These are phyloP conservation scores for Dendrobium officinale DNA, from an alignment of 106 monocot species.

Conservation along the genomic window DNA sequence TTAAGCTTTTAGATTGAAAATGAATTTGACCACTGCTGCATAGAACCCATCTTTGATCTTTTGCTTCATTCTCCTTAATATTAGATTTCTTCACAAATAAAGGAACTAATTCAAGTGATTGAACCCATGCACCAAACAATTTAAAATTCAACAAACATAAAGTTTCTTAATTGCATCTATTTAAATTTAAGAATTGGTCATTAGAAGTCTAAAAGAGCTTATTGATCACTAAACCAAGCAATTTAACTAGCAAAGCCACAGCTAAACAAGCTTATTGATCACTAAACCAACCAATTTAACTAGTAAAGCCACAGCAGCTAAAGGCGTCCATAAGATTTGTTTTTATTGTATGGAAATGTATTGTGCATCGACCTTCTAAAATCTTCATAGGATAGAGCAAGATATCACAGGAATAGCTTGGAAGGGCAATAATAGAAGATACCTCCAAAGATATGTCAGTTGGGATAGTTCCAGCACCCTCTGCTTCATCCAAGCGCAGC, in stretches of 20 bases:
- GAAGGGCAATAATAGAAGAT: neutral
- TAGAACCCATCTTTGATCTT: neutral
- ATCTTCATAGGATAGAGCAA: neutral
- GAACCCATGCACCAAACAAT: neutral
- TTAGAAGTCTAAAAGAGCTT: neutral
- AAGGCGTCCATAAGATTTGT: neutral
- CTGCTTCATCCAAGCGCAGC: conserved; percentile 21
- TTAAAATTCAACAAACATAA: neutral
- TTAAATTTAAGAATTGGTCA: neutral
- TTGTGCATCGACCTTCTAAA: neutral
- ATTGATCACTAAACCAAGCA: neutral
- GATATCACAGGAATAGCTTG: neutral
- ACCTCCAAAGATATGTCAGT: conserved; percentile 21
- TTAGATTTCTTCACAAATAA: neutral
- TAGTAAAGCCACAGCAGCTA: neutral
- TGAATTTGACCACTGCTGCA: neutral
- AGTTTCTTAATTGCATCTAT: neutral
- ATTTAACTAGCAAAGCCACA: too few species aligned
- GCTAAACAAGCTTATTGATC: neutral
- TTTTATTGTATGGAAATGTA: neutral
- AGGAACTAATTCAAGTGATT: neutral
- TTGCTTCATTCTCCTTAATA: neutral
- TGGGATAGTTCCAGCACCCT: conserved; percentile 7
- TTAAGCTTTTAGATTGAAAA: neutral
- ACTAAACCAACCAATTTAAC: neutral